Base-by-base conservation (phyloP, 192 early-diverging fungal species). In the Pilobolus umbonatus region DNA sequence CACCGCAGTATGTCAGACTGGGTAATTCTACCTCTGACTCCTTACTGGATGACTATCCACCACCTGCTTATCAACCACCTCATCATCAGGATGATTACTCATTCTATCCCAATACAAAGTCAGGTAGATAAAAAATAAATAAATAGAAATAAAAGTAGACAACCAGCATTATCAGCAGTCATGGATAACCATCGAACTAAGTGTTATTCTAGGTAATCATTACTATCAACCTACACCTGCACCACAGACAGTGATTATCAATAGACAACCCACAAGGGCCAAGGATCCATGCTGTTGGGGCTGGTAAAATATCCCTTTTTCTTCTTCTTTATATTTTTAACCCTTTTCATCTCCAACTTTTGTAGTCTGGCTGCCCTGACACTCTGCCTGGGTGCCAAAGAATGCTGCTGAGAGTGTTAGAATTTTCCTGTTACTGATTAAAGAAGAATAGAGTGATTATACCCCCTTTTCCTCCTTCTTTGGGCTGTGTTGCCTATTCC, bases 271-370 rank as follows among this genome's bases (percentile, higher is more conserved):
- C 5, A 59, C 34, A 15, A 30, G 57, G 36, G 47, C 57, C 6
- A 44, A 59, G 31, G 57, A 59, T 31, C 45, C 57, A 3, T 59
- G 57, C 7, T 59, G 57, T 36, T 59, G 57, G 57, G 57, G 57
- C 34, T 59, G 57, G 57, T 59, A 48, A 38, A 19, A 22, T 22
- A 14, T 35, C 22, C 5, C 5, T 46, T 34, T 31, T 58, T 44
- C 6, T 58, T 29, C 10, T 51, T 19, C 14, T 51, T 30, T 28
- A 51, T 51, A 31, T 31, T 31, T n/a, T 21, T 19, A 12, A 29
- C 19, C 19, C 29, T 17, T 31, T 28, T 28, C 17, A n/a, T 19
- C 29, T n/a, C 19, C 5, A 14, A 31, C 17, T 15, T 51, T 31
- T 19, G 32, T 46, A 59, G 57, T 59, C 29, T 59, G 35, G 57